A percentile compares a stretch with the other conserved stretches of the same genome.
Evolutionary conservation across 2,329 filamentous ascomycete genomes (phyloP).

Genomic region (Hymenoscyphus scutula): DNA sequence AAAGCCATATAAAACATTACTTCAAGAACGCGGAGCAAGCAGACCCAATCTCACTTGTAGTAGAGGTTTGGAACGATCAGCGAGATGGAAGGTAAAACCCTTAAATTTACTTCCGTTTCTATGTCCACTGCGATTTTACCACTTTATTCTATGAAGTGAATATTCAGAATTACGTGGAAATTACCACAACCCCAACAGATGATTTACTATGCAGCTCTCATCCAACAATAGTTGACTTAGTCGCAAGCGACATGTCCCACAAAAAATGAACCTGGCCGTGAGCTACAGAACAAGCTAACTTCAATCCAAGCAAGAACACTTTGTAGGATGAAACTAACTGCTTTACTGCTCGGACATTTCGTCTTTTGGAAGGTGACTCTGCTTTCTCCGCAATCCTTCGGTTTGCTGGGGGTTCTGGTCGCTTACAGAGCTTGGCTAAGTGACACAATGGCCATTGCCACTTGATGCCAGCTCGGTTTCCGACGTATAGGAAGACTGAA

Average conservation of each 20-base stretch:
- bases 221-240: neutral
- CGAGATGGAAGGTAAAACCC: too few relatives aligned
- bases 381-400: neutral
- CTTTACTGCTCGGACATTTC: neutral
- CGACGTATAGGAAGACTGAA: neutral
- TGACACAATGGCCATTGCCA: neutral
- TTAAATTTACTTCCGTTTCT: too few relatives aligned
- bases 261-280: neutral
- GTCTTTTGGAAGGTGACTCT: neutral
- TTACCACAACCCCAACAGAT: neutral
- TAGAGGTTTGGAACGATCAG: too few relatives aligned
- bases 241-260: neutral
- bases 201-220: neutral
- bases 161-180: neutral
- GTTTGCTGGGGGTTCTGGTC: too few relatives aligned
- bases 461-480: neutral
- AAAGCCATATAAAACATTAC: too few relatives aligned
- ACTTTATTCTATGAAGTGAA: too few relatives aligned
- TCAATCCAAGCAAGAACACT: neutral
- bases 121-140: too few relatives aligned
- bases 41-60: too few relatives aligned
- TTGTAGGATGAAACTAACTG: neutral
- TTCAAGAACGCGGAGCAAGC: too few relatives aligned
- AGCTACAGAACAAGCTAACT: neutral
- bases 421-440: neutral